Evolutionary conservation across 805 yeast species (phyloP).

Genomic region (Monosporozyma siamensis): DNA sequence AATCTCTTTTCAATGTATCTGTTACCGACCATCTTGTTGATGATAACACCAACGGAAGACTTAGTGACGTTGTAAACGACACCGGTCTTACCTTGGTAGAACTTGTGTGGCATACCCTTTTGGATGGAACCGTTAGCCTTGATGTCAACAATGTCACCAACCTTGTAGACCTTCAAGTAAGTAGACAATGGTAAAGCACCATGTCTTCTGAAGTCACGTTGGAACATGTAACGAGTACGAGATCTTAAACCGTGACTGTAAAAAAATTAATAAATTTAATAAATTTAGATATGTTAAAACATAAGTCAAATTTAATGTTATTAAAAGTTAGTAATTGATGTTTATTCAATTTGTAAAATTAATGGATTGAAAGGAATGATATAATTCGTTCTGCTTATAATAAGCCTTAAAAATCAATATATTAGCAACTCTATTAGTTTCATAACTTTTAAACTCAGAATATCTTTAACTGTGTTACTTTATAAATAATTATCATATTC

Average conservation of each 20-base stretch:
- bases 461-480: no score
- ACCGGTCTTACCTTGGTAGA: conserved; percentile 99
- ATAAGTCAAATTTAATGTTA: no score
- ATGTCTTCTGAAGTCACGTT: conserved; percentile 96
- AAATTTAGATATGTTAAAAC: no score
- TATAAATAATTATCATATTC: no score
- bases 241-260: conserved; percentile 97
- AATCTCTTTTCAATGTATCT: conserved; percentile 98
- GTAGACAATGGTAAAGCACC: conserved; percentile 91
- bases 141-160: conserved; percentile 99
- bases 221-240: conserved; percentile 99
- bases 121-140: conserved; percentile 98
- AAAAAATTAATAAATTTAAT: conserved; percentile 4
- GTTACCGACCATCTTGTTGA: conserved; percentile 98
- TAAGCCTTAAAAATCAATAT: no score
- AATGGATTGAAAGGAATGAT: no score
- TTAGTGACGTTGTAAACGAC: conserved; percentile 98
- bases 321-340: no score
- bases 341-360: no score
- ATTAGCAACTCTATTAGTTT: no score
- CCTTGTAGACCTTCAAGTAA: conserved; percentile 96
- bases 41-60: conserved; percentile 94
- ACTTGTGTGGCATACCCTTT: conserved; percentile 99
- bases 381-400: no score
- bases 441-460: no score